Conservation (phyloP, 345 rosid genomes). For the Excoecaria cochinchinensis region DNA sequence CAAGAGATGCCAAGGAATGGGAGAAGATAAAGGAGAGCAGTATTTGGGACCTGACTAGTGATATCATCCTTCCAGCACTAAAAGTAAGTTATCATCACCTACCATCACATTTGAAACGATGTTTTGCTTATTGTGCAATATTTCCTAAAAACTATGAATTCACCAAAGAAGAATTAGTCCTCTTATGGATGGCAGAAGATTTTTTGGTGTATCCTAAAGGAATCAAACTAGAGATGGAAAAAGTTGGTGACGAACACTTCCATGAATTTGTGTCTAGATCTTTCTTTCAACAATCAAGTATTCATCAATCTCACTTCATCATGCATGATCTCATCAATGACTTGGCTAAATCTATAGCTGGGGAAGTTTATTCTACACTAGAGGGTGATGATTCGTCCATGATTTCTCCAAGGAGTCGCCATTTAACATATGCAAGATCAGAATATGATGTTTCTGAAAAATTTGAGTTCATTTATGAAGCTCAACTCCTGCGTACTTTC, state of each 20-base stretch:
- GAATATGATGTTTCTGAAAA: neutral
- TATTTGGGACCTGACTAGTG: neutral
- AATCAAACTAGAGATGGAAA: constrained; percentile 7
- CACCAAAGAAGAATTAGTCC: neutral
- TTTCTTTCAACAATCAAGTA: neutral
- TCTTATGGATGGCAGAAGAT: constrained; percentile 32
- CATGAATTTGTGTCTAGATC: constrained; percentile 18
- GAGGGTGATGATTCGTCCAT: neutral
- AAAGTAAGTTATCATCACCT: constrained; percentile 10
- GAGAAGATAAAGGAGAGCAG: neutral
- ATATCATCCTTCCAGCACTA: constrained; percentile 1
- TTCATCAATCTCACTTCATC: neutral
- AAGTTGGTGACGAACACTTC: constrained; percentile 15
- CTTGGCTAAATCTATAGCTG: constrained; percentile 18
- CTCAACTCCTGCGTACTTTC: neutral
- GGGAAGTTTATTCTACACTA: constrained; percentile 9
- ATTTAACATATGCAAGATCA: neutral
- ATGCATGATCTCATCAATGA: constrained; percentile 27
- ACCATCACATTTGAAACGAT: neutral
- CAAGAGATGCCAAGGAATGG: constrained; percentile 6
- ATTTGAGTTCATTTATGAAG: neutral
- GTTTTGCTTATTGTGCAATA: constrained; percentile 1
- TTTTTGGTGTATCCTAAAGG: constrained; percentile 6
- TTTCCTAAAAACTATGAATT: constrained; percentile 7
- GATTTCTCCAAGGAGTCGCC: neutral